Base-by-base conservation (phyloP, 371 early-diverging fungal species). In the Blakeslea trispora region DNA sequence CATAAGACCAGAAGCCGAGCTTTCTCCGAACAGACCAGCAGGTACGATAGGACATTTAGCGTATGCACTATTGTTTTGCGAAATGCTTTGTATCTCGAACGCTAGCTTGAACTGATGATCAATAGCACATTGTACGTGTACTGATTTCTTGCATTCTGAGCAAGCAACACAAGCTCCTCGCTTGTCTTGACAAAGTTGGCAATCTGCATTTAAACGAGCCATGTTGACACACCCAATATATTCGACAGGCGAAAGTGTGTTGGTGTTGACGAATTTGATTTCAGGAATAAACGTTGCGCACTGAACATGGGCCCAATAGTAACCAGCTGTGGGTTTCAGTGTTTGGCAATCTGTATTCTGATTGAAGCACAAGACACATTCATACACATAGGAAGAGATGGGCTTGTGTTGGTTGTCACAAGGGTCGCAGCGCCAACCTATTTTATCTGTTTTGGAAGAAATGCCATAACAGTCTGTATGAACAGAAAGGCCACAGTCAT, bases 301-400 rank as follows among this genome's bases (percentile, higher is more conserved):
- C 14, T 90, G 68, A 1, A 98, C 77, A 68, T 99, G 99, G 0
- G 85, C 95, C 99, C 99, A 99, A 51, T 85, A 81, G 64, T 90
- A 91, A 7, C 84, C 87, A 19, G 81, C 82, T 2, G 99, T 97
- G 48, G 83, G 85, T 72, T 97, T 97, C 65, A 96, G 82, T 6
- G 97, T 87, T 11, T 59, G 56, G 35, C 80, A 74, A 0, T 65
- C 69, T 9, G 69, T 54, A 6, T 58, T 71, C 2, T 71, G 63
- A 28, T 71, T 52, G 42, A 68, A 61, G 53, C 91, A 91, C 6
- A 89, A 53, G 0, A 86, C 69, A 57, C 91, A 91, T 42, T 71
- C 60, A 58, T 87, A 88, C 15, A 74, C 77, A 52, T 79, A 85
- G 10, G 89, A 83, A 1, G 80, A 71, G 7, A 77, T 61, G 0